Percentiles rank a stretch among this genome's conserved stretches.
Evolutionary conservation across 2,329 filamentous ascomycete genomes (phyloP).

Genomic region (Fusarium brevicatenulatum): DNA sequence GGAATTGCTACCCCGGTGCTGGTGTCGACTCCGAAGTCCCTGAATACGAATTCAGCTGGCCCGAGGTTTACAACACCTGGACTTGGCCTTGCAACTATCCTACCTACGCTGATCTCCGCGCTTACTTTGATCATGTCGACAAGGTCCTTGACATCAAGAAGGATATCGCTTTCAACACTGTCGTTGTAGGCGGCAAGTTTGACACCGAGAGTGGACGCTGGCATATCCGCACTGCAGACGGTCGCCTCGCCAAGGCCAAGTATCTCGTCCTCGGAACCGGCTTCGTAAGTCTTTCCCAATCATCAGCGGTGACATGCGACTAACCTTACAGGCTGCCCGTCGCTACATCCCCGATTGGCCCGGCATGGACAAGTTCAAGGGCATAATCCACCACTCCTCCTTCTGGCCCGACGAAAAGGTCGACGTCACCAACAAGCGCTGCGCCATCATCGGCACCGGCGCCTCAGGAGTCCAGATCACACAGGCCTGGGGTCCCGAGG

Average conservation of each 20-base stretch:
- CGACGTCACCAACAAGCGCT: conserved; percentile 66
- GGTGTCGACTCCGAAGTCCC: conserved; percentile 64
- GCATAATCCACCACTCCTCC: conserved; percentile 67
- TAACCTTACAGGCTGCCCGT: conserved; percentile 53
- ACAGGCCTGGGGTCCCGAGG: conserved; percentile 67
- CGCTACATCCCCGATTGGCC: conserved; percentile 70
- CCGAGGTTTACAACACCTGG: conserved; percentile 65
- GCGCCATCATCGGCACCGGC: conserved; percentile 72
- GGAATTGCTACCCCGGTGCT: conserved; percentile 66
- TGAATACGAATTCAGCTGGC: conserved; percentile 63
- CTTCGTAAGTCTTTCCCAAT: conserved; percentile 51
- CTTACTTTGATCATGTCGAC: conserved; percentile 70
- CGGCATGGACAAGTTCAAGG: conserved; percentile 69
- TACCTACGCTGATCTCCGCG: conserved; percentile 60
- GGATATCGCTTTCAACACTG: conserved; percentile 65
- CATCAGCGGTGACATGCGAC: accelerated
- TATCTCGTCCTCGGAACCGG: conserved; percentile 65
- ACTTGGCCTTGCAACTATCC: conserved; percentile 66
- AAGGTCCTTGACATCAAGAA: conserved; percentile 65
- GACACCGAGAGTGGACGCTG: conserved; percentile 60
- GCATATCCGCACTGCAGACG: conserved; percentile 60
- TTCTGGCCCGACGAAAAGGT: conserved; percentile 69
- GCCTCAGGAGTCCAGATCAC: conserved; percentile 72
- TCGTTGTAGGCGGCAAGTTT: conserved; percentile 63
- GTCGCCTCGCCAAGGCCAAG: conserved; percentile 59